Evolutionary conservation across 768 basidiomycete species (phyloP).

Genomic region (Mycena olivaceomarginata): DNA sequence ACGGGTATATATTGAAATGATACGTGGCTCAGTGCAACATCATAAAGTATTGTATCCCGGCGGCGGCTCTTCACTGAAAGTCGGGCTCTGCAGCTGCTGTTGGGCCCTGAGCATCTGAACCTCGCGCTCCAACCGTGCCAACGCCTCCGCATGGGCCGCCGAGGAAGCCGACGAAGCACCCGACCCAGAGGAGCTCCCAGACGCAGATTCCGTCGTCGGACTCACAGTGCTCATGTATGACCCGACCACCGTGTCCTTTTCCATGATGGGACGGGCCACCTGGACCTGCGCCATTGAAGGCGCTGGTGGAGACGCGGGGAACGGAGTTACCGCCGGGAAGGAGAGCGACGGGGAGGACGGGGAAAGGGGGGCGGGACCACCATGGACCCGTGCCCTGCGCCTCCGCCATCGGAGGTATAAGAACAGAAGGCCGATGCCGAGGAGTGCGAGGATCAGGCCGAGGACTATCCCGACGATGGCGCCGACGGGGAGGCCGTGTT

Average conservation of each 20-base stretch:
- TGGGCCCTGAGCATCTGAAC: not conserved
- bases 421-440: constrained; percentile 9
- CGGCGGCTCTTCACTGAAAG: not conserved
- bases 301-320: not conserved
- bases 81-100: constrained; percentile 1
- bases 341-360: not conserved
- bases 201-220: not conserved
- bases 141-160: not conserved
- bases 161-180: not conserved
- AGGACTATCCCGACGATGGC: constrained; percentile 28
- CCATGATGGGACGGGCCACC: not conserved
- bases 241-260: not conserved
- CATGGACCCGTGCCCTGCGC: not conserved
- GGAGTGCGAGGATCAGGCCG: constrained; percentile 19
- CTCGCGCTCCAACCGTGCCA: constrained; percentile 2
- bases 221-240: not conserved
- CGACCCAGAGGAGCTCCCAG: constrained; percentile 6
- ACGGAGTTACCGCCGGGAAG: constrained; percentile 15
- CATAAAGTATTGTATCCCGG: constrained; percentile 6
- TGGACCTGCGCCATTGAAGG: not conserved
- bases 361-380: constrained; percentile 7
- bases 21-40: constrained; percentile 6
- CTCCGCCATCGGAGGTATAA: constrained; percentile 24
- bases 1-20: not conserved
- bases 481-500: constrained; percentile 1